Evolutionary conservation across 1,139 yeast genomes (phyloP), one percentile per base, ranked within the genome.

Genomic region (Spencermartinsiella ligniputridi): DNA sequence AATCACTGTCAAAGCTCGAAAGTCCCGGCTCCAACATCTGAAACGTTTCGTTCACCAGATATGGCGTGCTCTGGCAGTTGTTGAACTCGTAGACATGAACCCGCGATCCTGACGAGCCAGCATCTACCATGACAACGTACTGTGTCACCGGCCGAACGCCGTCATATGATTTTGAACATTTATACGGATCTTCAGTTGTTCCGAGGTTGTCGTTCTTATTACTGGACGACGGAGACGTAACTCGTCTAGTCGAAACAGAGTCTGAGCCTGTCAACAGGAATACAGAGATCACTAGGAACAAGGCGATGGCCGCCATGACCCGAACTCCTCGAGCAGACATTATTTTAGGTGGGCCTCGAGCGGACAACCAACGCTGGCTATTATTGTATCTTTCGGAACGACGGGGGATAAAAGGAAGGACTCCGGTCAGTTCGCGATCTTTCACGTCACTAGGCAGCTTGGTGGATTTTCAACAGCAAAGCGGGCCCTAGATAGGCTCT

Each of bases 71-170:
- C 71, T 54, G 57, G 61, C 97, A 89, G 44, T 88, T 80, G 68
- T 88, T 86, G 69, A 92, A 92, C 61, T 85, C 82, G 68, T 92
- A 92, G 32, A 92, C 83, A 64, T 92, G 98, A 29, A 92, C 87
- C 64, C 98, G 82, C 21, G 97, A 89, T 24, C 98, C 98, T 6
- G 96, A 85, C 2, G 97, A 88, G 11, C 98, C 98, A 2, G 97
- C 98, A 69, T 92, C 98, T 43, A 92, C 73, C 96, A 92, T 89
- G 25, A 92, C 78, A 32, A 90, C 97, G 53, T 74, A 82, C 60
- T 80, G 72, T 27, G 60, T 62, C 29, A 66, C 58, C 12, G 70
- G 70, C 38, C 55, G 53, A 39, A 55, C 57, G 15, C 70, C 70
- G 39, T 66, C 69, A 39, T 41, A 63, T 2, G 69, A 62, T 33